Conservation (phyloP, 805 yeast species). For the Candida taoyuanica region DNA sequence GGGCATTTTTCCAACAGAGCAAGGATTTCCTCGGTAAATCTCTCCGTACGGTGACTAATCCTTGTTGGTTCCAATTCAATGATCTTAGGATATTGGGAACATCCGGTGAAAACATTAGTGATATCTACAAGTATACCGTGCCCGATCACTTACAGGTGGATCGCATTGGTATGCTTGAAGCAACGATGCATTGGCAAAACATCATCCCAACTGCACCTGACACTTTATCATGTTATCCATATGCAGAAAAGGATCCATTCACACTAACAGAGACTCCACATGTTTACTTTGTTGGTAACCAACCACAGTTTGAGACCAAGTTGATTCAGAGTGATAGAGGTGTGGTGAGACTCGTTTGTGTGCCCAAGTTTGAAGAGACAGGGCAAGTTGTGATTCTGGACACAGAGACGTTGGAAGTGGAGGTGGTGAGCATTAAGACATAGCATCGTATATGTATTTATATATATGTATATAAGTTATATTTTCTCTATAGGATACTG, state of each 20-base stretch:
- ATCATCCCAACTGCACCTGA: constrained; percentile 95
- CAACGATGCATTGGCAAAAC: constrained; percentile 78
- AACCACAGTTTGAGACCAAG: constrained; percentile 52
- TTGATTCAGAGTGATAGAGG: constrained; percentile 33
- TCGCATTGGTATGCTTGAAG: constrained; percentile 54
- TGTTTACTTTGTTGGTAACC: constrained; percentile 84
- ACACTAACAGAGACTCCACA: constrained; percentile 76
- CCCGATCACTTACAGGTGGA: constrained; percentile 33
- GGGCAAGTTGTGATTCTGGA: constrained; percentile 65
- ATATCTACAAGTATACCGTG: constrained; percentile 62
- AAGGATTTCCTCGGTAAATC: constrained; percentile 36
- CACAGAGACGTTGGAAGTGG: constrained; percentile 49
- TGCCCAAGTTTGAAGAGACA: constrained; percentile 67
- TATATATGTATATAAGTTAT: constrained; percentile 10
- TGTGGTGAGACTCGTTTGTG: constrained; percentile 50
- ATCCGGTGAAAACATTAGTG: constrained; percentile 81
- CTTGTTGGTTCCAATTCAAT: constrained; percentile 60
- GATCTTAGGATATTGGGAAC: constrained; percentile 62
- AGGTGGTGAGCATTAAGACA: constrained; percentile 34
- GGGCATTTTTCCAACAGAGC: constrained; percentile 55
- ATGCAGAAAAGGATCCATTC: constrained; percentile 72
- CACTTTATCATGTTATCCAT: constrained; percentile 88
- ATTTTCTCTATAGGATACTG: constrained; percentile 43
- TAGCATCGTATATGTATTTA: too few species aligned
- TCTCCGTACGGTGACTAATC: constrained; percentile 57